Conservation (phyloP, 345 rosid species). For the Linum trigynum region DNA sequence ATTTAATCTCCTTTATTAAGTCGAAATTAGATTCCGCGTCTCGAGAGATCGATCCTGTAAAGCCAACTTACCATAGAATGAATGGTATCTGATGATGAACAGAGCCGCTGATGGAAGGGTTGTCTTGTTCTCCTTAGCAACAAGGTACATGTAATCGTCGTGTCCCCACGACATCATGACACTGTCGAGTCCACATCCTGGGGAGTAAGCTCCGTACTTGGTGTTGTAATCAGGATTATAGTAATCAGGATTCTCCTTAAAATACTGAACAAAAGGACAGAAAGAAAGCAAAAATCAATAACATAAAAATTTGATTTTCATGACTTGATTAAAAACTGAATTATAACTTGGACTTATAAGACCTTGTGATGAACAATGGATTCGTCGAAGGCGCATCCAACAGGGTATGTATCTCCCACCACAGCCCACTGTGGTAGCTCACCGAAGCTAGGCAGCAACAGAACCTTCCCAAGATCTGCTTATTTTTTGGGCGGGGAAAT, state of each 20-base stretch:
- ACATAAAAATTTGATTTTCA: background rate
- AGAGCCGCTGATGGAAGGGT: constrained; percentile 60
- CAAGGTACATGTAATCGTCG: constrained; percentile 69
- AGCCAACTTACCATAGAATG: constrained; percentile 40
- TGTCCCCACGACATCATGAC: constrained; percentile 66
- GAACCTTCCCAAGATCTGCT: constrained; percentile 77
- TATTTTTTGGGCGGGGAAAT: no score
- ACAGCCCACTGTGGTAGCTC: constrained; percentile 93
- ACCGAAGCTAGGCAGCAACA: constrained; percentile 65
- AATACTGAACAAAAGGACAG: constrained; percentile 26
- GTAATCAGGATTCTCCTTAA: constrained; percentile 49
- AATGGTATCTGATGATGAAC: constrained; percentile 62
- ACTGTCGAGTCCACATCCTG: constrained; percentile 51
- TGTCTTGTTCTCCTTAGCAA: constrained; percentile 46
- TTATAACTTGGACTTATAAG: background rate
- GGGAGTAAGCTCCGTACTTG: constrained; percentile 40
- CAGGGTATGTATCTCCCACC: constrained; percentile 79
- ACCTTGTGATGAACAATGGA: constrained; percentile 80
- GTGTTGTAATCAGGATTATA: constrained; percentile 42
- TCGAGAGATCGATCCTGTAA: background rate
- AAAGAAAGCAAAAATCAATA: background rate
- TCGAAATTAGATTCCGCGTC: background rate
- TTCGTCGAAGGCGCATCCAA: constrained; percentile 73
- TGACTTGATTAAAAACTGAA: background rate
- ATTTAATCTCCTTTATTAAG: background rate